Evolutionary conservation across 192 early-diverging fungal genomes (phyloP).

Genomic region (Mortierella alpina): DNA sequence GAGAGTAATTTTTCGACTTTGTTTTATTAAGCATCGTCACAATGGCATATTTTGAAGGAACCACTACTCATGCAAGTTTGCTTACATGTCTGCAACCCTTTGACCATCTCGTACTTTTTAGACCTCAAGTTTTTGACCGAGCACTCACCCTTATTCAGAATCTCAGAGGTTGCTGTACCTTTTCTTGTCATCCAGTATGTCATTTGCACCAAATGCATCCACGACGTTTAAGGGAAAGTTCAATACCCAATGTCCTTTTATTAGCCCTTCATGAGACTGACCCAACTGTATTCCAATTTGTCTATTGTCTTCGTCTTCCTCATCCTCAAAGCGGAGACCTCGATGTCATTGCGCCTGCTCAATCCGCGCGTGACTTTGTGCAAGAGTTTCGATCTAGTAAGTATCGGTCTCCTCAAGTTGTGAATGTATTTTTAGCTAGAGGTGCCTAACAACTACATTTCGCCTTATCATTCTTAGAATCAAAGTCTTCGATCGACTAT

Average conservation of each 20-base stretch:
- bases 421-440: neutral
- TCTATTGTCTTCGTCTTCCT: neutral
- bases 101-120: neutral
- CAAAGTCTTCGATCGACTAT: conserved; percentile 13
- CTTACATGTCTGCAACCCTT: neutral
- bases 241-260: neutral
- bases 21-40: neutral
- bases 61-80: neutral
- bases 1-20: conserved; percentile 25
- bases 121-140: conserved; percentile 44
- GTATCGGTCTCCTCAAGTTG: neutral
- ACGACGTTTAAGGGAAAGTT: neutral
- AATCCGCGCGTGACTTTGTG: conserved; percentile 40
- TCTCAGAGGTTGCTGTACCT: conserved; percentile 33
- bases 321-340: conserved; percentile 40
- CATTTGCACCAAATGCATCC: neutral
- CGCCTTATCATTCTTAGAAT: conserved; percentile 8
- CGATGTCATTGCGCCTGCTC: conserved; percentile 31
- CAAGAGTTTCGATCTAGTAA: conserved; percentile 45
- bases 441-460: neutral
- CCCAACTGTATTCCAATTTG: neutral
- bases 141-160: conserved; percentile 37
- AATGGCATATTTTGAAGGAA: neutral
- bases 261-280: neutral
- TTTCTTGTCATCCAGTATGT: conserved; percentile 56